Evolutionary conservation across 2,329 filamentous ascomycete genomes (phyloP).

Genomic region (Colletotrichum lindemuthianum): DNA sequence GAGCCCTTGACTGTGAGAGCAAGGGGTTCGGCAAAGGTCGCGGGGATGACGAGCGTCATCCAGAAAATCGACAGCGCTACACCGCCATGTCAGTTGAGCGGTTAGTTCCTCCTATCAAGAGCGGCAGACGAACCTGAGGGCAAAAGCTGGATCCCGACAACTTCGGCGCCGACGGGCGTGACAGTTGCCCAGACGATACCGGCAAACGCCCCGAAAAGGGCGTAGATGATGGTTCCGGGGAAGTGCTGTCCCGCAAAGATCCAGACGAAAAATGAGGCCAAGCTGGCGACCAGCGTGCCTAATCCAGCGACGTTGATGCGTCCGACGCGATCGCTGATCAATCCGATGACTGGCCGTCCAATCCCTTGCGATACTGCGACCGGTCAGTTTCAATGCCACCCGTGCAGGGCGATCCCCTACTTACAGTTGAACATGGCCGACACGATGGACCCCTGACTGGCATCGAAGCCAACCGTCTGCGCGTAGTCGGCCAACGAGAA

Average conservation of each 20-base stretch:
- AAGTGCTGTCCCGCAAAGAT: conserved; percentile 71
- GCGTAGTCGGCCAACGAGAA: conserved; percentile 82
- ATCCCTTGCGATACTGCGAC: conserved; percentile 66
- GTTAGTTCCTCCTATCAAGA: background rate
- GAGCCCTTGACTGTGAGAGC: conserved; percentile 63
- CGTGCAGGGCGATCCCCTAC: conserved; percentile 39
- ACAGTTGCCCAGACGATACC: conserved; percentile 79
- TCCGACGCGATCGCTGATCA: conserved; percentile 75
- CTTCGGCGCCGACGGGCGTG: conserved; percentile 76
- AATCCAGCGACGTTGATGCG: conserved; percentile 77
- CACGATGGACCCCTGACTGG: conserved; percentile 75
- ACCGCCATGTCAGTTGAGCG: background rate
- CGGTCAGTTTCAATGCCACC: conserved; percentile 3
- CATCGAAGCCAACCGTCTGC: conserved; percentile 71
- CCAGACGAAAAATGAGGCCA: conserved; percentile 79
- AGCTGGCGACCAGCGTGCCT: conserved; percentile 70
- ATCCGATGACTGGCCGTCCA: conserved; percentile 77
- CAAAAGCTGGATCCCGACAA: conserved; percentile 75
- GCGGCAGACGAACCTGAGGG: conserved; percentile 61
- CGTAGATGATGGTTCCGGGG: conserved; percentile 76
- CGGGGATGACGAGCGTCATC: conserved; percentile 76
- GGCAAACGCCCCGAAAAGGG: conserved; percentile 73
- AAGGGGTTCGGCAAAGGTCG: conserved; percentile 75
- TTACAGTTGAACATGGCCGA: conserved; percentile 78
- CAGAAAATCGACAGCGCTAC: conserved; percentile 74